Base-by-base conservation (phyloP, 257 asterid genomes). In the Solanum lignicaule region DNA sequence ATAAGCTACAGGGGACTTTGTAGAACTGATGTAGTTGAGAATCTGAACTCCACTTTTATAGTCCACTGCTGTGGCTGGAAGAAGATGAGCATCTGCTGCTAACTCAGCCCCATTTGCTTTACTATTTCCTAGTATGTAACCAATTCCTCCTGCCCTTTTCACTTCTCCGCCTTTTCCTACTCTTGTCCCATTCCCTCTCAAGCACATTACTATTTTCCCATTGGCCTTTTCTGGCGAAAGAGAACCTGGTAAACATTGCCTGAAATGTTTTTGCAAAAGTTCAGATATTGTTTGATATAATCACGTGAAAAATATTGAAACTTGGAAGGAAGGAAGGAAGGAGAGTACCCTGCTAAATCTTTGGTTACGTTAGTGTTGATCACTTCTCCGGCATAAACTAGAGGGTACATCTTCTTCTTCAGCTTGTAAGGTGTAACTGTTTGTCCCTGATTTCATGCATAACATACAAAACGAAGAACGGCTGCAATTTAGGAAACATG, bases 91-190 rank as follows among this genome's bases (percentile, higher is more conserved):
- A 88, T 92, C 94, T 9, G 83, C 89, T n/a, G 87, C 38, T 43
- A 91, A 16, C 13, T 87, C 92, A 20, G 86, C 92, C 32, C 94
- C 99, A 65, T 92, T 89, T 39, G 91, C 90, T 91, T 91, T 86
- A 73, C 90, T 90, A 72, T 95, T 95, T 48, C 94, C 98, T 58
- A 95, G 88, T 36, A 97, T 91, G 90, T 83, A 92, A 8, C 98
- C 99, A 32, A 91, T 85, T 7, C 98, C 99, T 88, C 98, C 98
- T 2, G 96, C 98, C 84, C 98, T 94, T 91, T 93, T 93, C 33
- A 95, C 99, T 90, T 97, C 99, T 88, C 86, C 82, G 27, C 98
- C 99, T 71, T 94, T 97, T 11, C 95, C 96, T 12, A 93, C 92
- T 83, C 98, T 94, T 10, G 95, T 90, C 20, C 98, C 99, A 18